Percentiles rank a stretch among this genome's conserved stretches.
phyloP scores from a whole-genome alignment of 768 basidiomycete genomes.

The Suillus brevipes region DNA sequence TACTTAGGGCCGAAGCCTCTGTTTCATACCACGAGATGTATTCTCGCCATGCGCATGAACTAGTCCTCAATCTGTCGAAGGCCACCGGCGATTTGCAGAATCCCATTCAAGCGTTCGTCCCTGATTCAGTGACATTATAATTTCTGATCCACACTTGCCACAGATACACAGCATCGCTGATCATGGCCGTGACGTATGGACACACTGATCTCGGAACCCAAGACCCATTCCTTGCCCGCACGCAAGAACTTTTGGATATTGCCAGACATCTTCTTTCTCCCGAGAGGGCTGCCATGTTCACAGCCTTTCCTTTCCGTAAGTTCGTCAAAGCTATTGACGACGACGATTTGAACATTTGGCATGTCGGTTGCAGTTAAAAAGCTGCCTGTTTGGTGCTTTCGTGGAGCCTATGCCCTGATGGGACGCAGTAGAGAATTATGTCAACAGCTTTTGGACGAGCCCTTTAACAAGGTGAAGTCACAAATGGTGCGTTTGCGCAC shows the following conservation, averaged over 20 bases:
- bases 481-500: neutral
- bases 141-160: neutral
- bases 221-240: slow-evolving; percentile 19
- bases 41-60: neutral
- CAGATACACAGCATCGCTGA: slow-evolving; percentile 29
- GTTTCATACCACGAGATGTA: slow-evolving; percentile 16
- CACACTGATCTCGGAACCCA: slow-evolving; percentile 17
- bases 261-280: slow-evolving; percentile 8
- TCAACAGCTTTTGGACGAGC: neutral
- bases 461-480: neutral
- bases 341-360: neutral
- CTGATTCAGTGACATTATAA: neutral
- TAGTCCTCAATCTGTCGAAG: slow-evolving; percentile 16
- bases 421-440: neutral
- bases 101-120: slow-evolving; percentile 20
- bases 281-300: slow-evolving; percentile 4
- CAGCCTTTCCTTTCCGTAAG: slow-evolving; percentile 12
- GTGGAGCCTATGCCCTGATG: neutral
- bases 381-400: neutral
- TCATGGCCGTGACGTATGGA: slow-evolving; percentile 29
- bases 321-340: neutral
- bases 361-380: neutral
- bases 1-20: slow-evolving; percentile 15
- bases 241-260: slow-evolving; percentile 24
- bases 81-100: slow-evolving; percentile 15